Base-by-base conservation (phyloP, 495 filamentous ascomycete species). In the Pyrenopolyporus hunteri region DNA sequence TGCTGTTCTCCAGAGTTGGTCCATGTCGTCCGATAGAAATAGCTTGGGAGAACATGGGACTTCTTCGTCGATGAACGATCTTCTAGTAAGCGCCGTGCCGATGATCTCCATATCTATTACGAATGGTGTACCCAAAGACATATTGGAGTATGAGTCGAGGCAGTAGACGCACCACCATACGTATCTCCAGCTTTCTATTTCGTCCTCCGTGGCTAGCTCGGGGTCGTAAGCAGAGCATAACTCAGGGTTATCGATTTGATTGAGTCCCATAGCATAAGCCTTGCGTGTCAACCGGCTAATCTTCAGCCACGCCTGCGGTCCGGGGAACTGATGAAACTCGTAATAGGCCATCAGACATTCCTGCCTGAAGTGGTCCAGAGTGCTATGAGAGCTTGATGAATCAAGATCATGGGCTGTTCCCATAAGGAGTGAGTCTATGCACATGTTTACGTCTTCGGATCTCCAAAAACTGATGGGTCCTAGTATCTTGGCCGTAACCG, bases 151-250 rank as follows among this genome's bases (percentile, higher is more conserved):
- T 0, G 73, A 59, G 35, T 77, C 74, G 13, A 77, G 61, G n/a
- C 72, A 70, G 50, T 75, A 77, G 40, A 77, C 64, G 52, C 70
- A 73, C 74, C 74, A 77, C 71, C 73, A 77, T 11, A 73, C 25
- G 39, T 62, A 64, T 49, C 74, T 64, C 74, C 73, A 77, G 49
- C 73, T 64, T 59, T 77, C 66, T 6, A 70, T 57, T 10, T 75
- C 75, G 14, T 73, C 68, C 8, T 71, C 51, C 17, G 53, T 70
- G n/a, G 64, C 29, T 5, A 31, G 10, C 22, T 17, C 16, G 20
- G 11, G 3, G 29, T 65, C 49, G 22, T 56, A 64, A n/a, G 56
- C 60, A 11, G 60, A 60, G 33, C 65, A 68, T 2, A 64, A 16
- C 11, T 60, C 51, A 2, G 45, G 56, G 19, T 60, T 57, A 4